Conservation (phyloP, 768 basidiomycete genomes). For the Rhizopogon sp. region DNA sequence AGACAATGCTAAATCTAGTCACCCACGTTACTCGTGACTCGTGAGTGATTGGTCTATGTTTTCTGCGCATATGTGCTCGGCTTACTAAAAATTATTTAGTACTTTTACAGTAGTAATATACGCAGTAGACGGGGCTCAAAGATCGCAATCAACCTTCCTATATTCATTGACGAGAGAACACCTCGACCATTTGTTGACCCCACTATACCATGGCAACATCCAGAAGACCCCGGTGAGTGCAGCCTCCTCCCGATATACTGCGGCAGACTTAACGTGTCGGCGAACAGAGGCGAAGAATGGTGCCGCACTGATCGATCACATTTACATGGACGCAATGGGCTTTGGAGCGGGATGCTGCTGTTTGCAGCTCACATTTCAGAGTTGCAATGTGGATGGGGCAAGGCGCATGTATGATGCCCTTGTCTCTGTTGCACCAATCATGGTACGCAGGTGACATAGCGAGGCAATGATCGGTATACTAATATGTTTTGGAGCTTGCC, state of each 20-base stretch:
- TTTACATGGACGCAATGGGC: slow-evolving; percentile 99
- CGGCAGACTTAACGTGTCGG: not conserved
- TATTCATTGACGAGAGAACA: slow-evolving; percentile 85
- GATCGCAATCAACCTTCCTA: slow-evolving; percentile 91
- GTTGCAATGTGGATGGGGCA: slow-evolving; percentile 90
- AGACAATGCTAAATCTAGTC: slow-evolving; percentile 69
- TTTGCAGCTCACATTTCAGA: slow-evolving; percentile 95
- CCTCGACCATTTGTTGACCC: slow-evolving; percentile 89
- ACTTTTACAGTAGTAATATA: slow-evolving; percentile 98
- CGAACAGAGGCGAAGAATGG: slow-evolving; percentile 79
- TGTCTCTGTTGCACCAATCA: slow-evolving; percentile 90
- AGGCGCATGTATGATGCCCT: slow-evolving; percentile 94
- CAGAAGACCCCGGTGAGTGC: slow-evolving; percentile 77
- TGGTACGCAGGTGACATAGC: slow-evolving; percentile 47
- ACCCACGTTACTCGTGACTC: slow-evolving; percentile 98
- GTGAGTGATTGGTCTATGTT: slow-evolving; percentile 36
- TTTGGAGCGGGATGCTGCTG: slow-evolving; percentile 99
- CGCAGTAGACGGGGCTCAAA: slow-evolving; percentile 86
- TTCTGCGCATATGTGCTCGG: slow-evolving; percentile 6
- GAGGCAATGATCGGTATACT: not conserved
- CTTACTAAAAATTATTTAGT: slow-evolving; percentile 36
- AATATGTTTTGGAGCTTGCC: slow-evolving; percentile 60
- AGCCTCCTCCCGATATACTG: slow-evolving; percentile 2
- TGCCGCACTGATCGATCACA: slow-evolving; percentile 83
- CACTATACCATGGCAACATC: slow-evolving; percentile 83